Percentiles rank a stretch among this genome's conserved stretches.
Evolutionary conservation across 495 filamentous ascomycete genomes (phyloP).

Genomic region (Peziza echinospora): DNA sequence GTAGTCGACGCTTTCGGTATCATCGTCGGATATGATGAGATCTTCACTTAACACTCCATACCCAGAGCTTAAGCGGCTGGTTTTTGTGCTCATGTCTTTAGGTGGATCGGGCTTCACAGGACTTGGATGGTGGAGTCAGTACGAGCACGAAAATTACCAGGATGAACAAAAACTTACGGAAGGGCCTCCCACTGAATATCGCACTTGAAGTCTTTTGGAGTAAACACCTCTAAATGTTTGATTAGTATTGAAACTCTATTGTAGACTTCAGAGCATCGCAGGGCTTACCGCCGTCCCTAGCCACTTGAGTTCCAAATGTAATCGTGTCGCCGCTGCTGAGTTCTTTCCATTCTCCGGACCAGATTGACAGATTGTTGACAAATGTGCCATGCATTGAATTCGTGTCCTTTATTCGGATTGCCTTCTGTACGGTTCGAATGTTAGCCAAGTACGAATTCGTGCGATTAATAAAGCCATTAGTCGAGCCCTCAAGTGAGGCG

Average conservation of each 20-base stretch:
- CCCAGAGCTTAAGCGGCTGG: neutral
- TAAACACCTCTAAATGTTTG: slow-evolving; percentile 10
- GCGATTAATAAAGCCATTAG: no score
- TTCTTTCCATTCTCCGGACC: slow-evolving; percentile 18
- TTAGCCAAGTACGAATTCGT: no score
- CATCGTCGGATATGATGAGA: neutral
- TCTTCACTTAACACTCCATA: neutral
- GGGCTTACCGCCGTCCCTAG: slow-evolving; percentile 24
- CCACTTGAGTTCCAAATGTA: slow-evolving; percentile 34
- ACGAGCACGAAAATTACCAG: no score
- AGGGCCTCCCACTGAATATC: slow-evolving; percentile 17
- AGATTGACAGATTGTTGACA: slow-evolving; percentile 26
- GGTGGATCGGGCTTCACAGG: no score
- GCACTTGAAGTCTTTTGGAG: slow-evolving; percentile 18
- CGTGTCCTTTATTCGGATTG: slow-evolving; percentile 27
- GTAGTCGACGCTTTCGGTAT: neutral
- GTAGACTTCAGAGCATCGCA: no score
- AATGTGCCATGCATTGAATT: slow-evolving; percentile 39
- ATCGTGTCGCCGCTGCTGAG: slow-evolving; percentile 28
- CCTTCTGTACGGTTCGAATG: slow-evolving; percentile 13
- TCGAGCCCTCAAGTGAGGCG: no score
- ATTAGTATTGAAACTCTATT: neutral
- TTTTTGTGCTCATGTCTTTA: neutral
- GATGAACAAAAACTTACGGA: slow-evolving; percentile 6
- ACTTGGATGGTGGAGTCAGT: no score